These are phyloP conservation scores for Sindora glabra DNA, from an alignment of 306 rosid genomes.

Conservation along the genomic window DNA sequence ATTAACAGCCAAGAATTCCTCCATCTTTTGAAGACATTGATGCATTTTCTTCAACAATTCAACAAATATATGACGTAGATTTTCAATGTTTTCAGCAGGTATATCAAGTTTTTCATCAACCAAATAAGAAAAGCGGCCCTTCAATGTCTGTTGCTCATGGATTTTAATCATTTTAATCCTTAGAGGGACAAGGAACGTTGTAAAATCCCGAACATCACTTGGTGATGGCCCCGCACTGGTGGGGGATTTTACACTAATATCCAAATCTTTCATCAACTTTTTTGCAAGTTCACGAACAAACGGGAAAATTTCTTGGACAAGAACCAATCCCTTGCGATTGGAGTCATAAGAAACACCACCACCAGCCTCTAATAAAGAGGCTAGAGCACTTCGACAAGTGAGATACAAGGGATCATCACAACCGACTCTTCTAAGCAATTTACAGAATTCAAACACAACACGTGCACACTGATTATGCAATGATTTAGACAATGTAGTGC, in stretches of 20 bases:
- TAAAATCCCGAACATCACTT: constrained; percentile 45
- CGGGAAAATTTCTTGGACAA: constrained; percentile 34
- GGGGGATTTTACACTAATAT: constrained; percentile 33
- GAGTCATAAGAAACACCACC: constrained; percentile 12
- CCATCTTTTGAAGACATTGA: constrained; percentile 41
- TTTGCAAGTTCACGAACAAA: constrained; percentile 44
- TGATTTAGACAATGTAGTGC: constrained; percentile 12
- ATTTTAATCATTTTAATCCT: constrained; percentile 25
- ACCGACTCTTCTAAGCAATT: constrained; percentile 39
- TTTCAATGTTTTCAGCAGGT: constrained; percentile 32
- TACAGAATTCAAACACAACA: constrained; percentile 54
- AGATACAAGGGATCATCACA: constrained; percentile 44
- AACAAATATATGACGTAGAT: constrained; percentile 21
- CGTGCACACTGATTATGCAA: constrained; percentile 29
- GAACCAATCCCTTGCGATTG: constrained; percentile 10
- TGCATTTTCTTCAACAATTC: constrained; percentile 43
- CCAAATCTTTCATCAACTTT: constrained; percentile 40
- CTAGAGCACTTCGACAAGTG: constrained; percentile 42
- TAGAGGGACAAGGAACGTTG: constrained; percentile 34
- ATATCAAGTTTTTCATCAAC: constrained; percentile 2
- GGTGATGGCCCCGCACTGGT: constrained; percentile 25
- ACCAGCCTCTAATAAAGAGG: constrained; percentile 29
- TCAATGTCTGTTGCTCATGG: not conserved
- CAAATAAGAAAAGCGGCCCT: constrained; percentile 6
- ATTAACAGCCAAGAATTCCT: constrained; percentile 28